Percentiles rank a stretch among this genome's conserved stretches.
Evolutionary conservation across 148 eudicot genomes (phyloP).

Genomic region (Chenopodium album): DNA sequence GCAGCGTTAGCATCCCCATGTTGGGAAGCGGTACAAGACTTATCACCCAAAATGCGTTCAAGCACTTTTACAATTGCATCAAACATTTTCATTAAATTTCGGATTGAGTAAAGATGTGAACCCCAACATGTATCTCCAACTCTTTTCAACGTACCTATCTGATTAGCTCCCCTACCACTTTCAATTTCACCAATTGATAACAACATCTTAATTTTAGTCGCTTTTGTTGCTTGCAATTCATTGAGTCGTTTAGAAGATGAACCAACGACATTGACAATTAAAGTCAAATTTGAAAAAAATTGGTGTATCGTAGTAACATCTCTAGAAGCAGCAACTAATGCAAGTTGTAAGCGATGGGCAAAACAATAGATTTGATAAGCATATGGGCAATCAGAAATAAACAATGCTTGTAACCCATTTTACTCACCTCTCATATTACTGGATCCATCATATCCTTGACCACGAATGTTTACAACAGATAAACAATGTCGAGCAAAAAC

Average conservation of each 20-base stretch:
- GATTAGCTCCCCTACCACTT: constrained; percentile 9
- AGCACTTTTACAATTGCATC: background rate
- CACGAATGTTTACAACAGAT: constrained; percentile 10
- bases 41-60: constrained; percentile 4
- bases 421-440: no score
- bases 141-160: constrained; percentile 15
- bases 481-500: background rate
- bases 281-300: constrained; percentile 16
- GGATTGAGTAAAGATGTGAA: constrained; percentile 5
- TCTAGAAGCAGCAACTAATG: constrained; percentile 17
- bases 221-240: constrained; percentile 6
- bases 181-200: background rate
- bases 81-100: constrained; percentile 6
- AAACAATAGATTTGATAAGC: constrained; percentile 10
- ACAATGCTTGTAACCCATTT: background rate
- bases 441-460: background rate
- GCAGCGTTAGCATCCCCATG: constrained; percentile 9
- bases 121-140: constrained; percentile 14
- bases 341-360: constrained; percentile 19
- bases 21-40: background rate
- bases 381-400: background rate
- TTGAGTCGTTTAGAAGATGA: constrained; percentile 3
- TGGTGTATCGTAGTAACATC: background rate
- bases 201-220: background rate
- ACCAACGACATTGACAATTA: constrained; percentile 6